These are phyloP conservation scores for Coniochaeta pulveracea DNA, from an alignment of 2,329 filamentous ascomycete genomes.

Conservation along the genomic window DNA sequence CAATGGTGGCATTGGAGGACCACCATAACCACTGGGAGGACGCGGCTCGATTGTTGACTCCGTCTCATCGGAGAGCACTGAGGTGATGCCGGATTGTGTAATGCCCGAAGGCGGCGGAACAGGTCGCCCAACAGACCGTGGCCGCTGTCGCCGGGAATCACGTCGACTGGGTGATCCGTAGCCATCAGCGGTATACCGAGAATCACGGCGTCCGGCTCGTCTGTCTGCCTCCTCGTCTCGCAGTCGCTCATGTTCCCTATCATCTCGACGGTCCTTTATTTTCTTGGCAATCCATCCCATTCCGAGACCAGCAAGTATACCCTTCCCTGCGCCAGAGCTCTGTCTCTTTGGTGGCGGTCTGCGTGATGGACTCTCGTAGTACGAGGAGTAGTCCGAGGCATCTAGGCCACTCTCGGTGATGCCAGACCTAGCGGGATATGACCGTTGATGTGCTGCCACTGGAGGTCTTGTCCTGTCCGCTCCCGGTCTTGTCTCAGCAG, in stretches of 20 bases:
- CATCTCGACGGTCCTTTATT: slow-evolving; percentile 45
- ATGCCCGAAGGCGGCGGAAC: slow-evolving; percentile 9
- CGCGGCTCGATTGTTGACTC: slow-evolving; percentile 27
- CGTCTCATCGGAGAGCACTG: slow-evolving; percentile 20
- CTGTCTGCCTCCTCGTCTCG: slow-evolving; percentile 36
- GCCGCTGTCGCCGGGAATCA: slow-evolving; percentile 18
- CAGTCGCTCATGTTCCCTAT: slow-evolving; percentile 38
- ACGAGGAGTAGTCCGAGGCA: slow-evolving; percentile 47
- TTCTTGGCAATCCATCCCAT: slow-evolving; percentile 58
- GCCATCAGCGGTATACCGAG: slow-evolving; percentile 60
- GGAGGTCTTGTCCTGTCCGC: slow-evolving; percentile 21
- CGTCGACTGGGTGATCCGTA: slow-evolving; percentile 36
- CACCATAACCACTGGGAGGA: slow-evolving; percentile 17
- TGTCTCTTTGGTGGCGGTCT: slow-evolving; percentile 33
- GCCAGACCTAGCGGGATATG: slow-evolving; percentile 29
- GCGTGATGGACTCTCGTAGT: slow-evolving; percentile 52
- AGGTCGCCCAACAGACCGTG: slow-evolving; percentile 12
- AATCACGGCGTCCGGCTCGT: slow-evolving; percentile 49
- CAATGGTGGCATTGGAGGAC: slow-evolving; percentile 20
- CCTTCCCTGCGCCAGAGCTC: slow-evolving; percentile 39
- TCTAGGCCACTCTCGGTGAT: slow-evolving; percentile 31
- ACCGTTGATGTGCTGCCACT: slow-evolving; percentile 31
- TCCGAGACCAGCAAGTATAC: slow-evolving; percentile 49
- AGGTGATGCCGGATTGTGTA: slow-evolving; percentile 12
- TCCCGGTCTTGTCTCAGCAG: slow-evolving; percentile 26